Conservation (phyloP, 805 yeast species). For the Aciculoconidium aculeatum region DNA sequence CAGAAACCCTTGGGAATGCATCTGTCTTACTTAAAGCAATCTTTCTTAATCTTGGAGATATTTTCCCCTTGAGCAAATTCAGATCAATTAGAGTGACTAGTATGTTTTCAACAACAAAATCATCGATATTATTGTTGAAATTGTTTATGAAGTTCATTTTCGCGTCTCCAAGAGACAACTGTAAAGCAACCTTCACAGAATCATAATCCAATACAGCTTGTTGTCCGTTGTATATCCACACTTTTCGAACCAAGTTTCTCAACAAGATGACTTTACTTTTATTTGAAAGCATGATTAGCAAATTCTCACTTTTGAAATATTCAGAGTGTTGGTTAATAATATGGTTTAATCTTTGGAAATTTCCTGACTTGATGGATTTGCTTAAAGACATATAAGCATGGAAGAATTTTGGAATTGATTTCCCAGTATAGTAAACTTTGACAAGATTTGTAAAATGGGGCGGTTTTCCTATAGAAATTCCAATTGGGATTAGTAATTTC, state of each 20-base stretch:
- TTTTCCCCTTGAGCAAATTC: slow-evolving; percentile 48
- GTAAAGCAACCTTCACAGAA: slow-evolving; percentile 16
- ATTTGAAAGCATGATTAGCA: slow-evolving; percentile 42
- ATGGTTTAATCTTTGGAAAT: slow-evolving; percentile 29
- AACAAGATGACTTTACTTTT: slow-evolving; percentile 40
- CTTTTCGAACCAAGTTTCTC: slow-evolving; percentile 38
- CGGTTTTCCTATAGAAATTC: slow-evolving; percentile 48
- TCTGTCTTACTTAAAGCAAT: slow-evolving; percentile 38
- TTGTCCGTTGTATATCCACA: slow-evolving; percentile 22
- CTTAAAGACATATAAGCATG: slow-evolving; percentile 32
- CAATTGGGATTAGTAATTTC: slow-evolving; percentile 45
- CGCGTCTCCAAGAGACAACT: slow-evolving; percentile 7
- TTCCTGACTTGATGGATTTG: slow-evolving; percentile 38
- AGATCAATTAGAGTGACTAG: slow-evolving; percentile 48
- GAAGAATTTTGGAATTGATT: slow-evolving; percentile 18
- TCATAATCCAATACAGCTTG: slow-evolving; percentile 27
- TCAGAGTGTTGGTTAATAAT: slow-evolving; percentile 22
- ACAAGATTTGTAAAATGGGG: slow-evolving; percentile 29
- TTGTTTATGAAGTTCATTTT: slow-evolving; percentile 3
- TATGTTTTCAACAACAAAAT: slow-evolving; percentile 43
- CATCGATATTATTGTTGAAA: slow-evolving; percentile 21
- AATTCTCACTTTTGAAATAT: slow-evolving; percentile 30
- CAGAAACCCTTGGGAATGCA: slow-evolving; percentile 33
- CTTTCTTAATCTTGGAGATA: slow-evolving; percentile 34
- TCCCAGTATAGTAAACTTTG: slow-evolving; percentile 10